Evolutionary conservation across 495 filamentous ascomycete genomes (phyloP).

Genomic region (Aspergillus egyptiacus): DNA sequence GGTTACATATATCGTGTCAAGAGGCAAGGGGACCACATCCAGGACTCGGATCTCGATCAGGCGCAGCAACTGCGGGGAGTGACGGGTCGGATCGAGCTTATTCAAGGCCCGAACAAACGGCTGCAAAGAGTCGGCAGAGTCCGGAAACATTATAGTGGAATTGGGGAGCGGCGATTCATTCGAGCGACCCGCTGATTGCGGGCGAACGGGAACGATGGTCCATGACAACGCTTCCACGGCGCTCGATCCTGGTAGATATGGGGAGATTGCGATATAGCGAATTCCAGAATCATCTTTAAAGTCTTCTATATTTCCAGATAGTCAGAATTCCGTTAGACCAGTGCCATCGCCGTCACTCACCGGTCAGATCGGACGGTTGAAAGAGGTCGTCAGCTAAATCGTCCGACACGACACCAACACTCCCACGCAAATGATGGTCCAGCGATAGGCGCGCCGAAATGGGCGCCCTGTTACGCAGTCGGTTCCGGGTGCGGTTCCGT

Average conservation of each 20-base stretch:
- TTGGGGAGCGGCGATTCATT: slow-evolving; percentile 66
- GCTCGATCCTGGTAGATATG: slow-evolving; percentile 60
- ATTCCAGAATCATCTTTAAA: slow-evolving; percentile 28
- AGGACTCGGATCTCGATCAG: slow-evolving; percentile 74
- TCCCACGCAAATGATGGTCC: slow-evolving; percentile 80
- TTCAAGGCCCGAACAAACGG: slow-evolving; percentile 61
- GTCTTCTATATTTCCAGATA: slow-evolving; percentile 2
- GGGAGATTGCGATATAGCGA: slow-evolving; percentile 71
- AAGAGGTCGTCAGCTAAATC: slow-evolving; percentile 81
- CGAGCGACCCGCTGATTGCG: slow-evolving; percentile 64
- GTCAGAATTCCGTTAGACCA: slow-evolving; percentile 3
- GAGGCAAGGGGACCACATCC: slow-evolving; percentile 69
- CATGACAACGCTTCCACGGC: slow-evolving; percentile 62
- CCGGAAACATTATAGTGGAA: slow-evolving; percentile 78
- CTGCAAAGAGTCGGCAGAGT: slow-evolving; percentile 70
- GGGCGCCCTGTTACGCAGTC: slow-evolving; percentile 49
- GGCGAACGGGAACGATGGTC: slow-evolving; percentile 75
- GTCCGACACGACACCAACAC: slow-evolving; percentile 79
- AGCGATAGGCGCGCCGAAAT: slow-evolving; percentile 60
- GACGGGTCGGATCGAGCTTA: slow-evolving; percentile 49
- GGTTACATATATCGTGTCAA: slow-evolving; percentile 80
- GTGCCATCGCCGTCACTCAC: slow-evolving; percentile 19
- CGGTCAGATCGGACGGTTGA: slow-evolving; percentile 43
- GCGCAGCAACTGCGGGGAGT: slow-evolving; percentile 50
- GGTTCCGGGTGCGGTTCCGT: slow-evolving; percentile 31